A percentile compares a stretch with the other conserved stretches of the same genome.
Conservation (phyloP, 257 asterid species). For the Ophiorrhiza pumila region DNA sequence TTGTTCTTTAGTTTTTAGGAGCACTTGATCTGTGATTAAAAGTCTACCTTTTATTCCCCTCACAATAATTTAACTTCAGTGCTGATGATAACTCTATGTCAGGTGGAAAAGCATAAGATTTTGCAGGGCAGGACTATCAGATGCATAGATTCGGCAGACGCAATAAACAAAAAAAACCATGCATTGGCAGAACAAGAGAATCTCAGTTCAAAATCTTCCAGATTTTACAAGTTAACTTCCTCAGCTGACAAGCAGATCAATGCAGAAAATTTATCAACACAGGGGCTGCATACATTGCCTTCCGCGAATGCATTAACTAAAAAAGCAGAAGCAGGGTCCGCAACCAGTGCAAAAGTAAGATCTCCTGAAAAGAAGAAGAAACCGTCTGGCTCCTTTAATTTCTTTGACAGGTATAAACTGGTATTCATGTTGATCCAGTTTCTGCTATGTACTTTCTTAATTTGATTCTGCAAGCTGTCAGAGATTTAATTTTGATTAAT, state of each 20-base stretch:
- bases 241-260: conserved; percentile 34
- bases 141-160: conserved; percentile 24
- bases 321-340: conserved; percentile 27
- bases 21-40: conserved; percentile 1
- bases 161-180: conserved; percentile 32
- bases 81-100: conserved; percentile 16
- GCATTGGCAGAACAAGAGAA: conserved; percentile 30
- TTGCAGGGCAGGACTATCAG: conserved; percentile 52
- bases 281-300: conserved; percentile 30
- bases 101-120: conserved; percentile 91
- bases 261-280: conserved; percentile 24
- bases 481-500: neutral
- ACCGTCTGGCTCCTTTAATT: conserved; percentile 40
- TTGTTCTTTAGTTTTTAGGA: neutral
- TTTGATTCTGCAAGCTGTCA: conserved; percentile 4
- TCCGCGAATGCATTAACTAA: conserved; percentile 29
- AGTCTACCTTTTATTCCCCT: neutral
- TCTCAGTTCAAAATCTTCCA: conserved; percentile 35
- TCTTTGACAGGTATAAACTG: conserved; percentile 65
- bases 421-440: conserved; percentile 5
- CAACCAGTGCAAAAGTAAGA: conserved; percentile 31
- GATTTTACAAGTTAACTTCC: conserved; percentile 27
- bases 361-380: conserved; percentile 50
- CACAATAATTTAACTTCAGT: neutral
- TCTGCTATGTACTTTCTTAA: conserved; percentile 10